phyloP scores from a whole-genome alignment of 495 filamentous ascomycete genomes.

The Penicillium robsamsonii region DNA sequence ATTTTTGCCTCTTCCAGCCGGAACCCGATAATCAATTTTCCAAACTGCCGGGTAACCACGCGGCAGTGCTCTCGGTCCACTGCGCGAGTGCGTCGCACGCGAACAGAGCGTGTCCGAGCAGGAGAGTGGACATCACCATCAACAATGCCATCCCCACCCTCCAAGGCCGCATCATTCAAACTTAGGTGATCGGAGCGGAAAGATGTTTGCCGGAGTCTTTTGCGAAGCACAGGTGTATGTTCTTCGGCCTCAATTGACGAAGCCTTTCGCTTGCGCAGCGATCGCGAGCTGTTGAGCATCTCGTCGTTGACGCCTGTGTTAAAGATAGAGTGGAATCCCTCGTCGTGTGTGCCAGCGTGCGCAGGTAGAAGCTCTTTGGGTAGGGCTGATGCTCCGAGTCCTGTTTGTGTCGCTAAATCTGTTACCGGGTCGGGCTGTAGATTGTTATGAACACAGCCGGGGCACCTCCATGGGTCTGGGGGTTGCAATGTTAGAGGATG shows the following conservation, averaged over 20 bases:
- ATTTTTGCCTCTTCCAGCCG: conserved; percentile 59
- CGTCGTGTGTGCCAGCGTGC: conserved; percentile 63
- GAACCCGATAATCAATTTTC: conserved; percentile 57
- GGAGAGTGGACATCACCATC: conserved; percentile 25
- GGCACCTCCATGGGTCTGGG: conserved; percentile 73
- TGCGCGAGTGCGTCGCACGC: conserved; percentile 37
- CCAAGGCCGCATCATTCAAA: conserved; percentile 20
- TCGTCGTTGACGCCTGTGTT: conserved; percentile 74
- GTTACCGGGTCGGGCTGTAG: conserved; percentile 49
- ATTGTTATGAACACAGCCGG: conserved; percentile 67
- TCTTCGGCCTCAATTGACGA: conserved; percentile 56
- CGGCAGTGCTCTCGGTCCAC: conserved; percentile 38
- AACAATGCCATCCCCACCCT: conserved; percentile 20
- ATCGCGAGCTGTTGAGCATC: conserved; percentile 78
- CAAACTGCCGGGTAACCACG: conserved; percentile 34
- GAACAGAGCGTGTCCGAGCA: conserved; percentile 31
- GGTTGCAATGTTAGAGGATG: conserved; percentile 27
- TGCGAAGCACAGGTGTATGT: conserved; percentile 43
- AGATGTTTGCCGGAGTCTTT: conserved; percentile 43
- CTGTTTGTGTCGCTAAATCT: conserved; percentile 42
- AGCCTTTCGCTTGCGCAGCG: conserved; percentile 82
- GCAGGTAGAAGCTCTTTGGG: conserved; percentile 75
- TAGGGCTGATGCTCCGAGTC: conserved; percentile 51
- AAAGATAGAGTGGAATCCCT: conserved; percentile 84
- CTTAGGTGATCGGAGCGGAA: conserved; percentile 24